A percentile compares a stretch with the other conserved stretches of the same genome.
phyloP scores from a whole-genome alignment of 1,284 basidiomycete genomes.

The Ceratobasidium sp. region DNA sequence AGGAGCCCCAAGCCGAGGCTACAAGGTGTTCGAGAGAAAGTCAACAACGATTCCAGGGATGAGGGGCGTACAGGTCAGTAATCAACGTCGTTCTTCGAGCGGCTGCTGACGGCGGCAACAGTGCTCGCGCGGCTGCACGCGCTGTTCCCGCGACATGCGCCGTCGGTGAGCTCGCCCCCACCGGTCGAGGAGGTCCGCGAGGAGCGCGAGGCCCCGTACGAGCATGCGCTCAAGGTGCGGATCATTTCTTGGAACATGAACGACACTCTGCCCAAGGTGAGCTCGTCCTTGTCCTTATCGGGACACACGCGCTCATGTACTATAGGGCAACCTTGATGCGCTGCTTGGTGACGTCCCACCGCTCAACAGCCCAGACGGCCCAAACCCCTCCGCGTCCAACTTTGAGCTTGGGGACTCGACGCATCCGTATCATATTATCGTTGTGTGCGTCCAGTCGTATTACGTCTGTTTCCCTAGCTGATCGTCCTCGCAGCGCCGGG shows the following conservation, averaged over 20 bases:
- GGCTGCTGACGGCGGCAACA: not conserved
- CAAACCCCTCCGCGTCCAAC: slow-evolving; percentile 51
- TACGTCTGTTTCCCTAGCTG: slow-evolving; percentile 26
- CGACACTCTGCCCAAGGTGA: slow-evolving; percentile 75
- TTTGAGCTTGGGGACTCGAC: slow-evolving; percentile 61
- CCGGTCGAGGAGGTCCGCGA: slow-evolving; percentile 34
- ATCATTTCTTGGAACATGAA: slow-evolving; percentile 81
- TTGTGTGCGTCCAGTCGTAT: slow-evolving; percentile 66
- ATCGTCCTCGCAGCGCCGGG: slow-evolving; percentile 66
- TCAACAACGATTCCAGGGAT: not conserved
- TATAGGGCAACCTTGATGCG: slow-evolving; percentile 78
- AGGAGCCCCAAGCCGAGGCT: slow-evolving; percentile 13
- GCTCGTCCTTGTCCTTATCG: slow-evolving; percentile 19
- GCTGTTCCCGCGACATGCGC: slow-evolving; percentile 54
- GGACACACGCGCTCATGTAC: slow-evolving; percentile 20
- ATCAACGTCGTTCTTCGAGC: not conserved
- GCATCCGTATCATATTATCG: slow-evolving; percentile 84
- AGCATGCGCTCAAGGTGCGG: slow-evolving; percentile 60
- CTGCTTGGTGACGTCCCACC: slow-evolving; percentile 73
- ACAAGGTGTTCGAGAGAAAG: not conserved
- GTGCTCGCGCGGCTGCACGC: slow-evolving; percentile 57
- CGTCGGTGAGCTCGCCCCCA: slow-evolving; percentile 40
- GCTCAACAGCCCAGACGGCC: slow-evolving; percentile 60
- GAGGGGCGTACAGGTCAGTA: slow-evolving; percentile 20
- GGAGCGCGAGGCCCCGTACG: slow-evolving; percentile 52